Percentiles rank a stretch among this genome's conserved stretches.
Evolutionary conservation across 2,329 filamentous ascomycete species (phyloP).

Genomic region (Cercospora canescens): DNA sequence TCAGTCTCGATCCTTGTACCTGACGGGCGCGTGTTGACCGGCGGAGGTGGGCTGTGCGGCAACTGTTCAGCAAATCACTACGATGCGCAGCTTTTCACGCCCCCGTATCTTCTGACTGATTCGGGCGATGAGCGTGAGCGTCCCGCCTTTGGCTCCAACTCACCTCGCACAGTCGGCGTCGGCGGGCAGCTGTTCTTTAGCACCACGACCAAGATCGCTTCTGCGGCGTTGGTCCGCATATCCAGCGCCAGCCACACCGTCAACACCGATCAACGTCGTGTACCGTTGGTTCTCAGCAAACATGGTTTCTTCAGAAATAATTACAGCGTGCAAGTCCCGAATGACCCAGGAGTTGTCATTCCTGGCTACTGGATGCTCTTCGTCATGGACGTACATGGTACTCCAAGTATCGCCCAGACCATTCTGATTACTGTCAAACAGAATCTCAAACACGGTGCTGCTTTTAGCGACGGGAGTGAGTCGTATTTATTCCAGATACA

Average conservation of each 20-base stretch:
- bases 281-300: slow-evolving; percentile 41
- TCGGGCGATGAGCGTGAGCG: background rate
- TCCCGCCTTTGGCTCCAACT: background rate
- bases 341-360: slow-evolving; percentile 4
- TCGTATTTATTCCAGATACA: background rate
- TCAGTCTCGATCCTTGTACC: slow-evolving; percentile 50
- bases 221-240: slow-evolving; percentile 45
- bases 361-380: slow-evolving; percentile 11
- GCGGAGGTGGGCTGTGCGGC: slow-evolving; percentile 55
- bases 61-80: slow-evolving; percentile 46
- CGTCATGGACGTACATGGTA: slow-evolving; percentile 8
- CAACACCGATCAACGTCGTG: slow-evolving; percentile 59
- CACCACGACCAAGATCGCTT: slow-evolving; percentile 35
- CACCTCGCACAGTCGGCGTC: background rate
- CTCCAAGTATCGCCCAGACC: slow-evolving; percentile 2
- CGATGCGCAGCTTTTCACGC: slow-evolving; percentile 57
- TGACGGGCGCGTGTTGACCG: slow-evolving; percentile 53
- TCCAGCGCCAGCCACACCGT: slow-evolving; percentile 56
- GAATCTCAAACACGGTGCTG: background rate
- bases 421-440: background rate
- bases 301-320: background rate
- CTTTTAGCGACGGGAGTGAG: background rate
- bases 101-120: slow-evolving; percentile 50
- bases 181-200: background rate
- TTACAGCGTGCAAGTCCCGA: slow-evolving; percentile 2